Evolutionary conservation across 441 rosid species (phyloP), one percentile per base, ranked within the genome.

Genomic region (Gossypium lobatum): DNA sequence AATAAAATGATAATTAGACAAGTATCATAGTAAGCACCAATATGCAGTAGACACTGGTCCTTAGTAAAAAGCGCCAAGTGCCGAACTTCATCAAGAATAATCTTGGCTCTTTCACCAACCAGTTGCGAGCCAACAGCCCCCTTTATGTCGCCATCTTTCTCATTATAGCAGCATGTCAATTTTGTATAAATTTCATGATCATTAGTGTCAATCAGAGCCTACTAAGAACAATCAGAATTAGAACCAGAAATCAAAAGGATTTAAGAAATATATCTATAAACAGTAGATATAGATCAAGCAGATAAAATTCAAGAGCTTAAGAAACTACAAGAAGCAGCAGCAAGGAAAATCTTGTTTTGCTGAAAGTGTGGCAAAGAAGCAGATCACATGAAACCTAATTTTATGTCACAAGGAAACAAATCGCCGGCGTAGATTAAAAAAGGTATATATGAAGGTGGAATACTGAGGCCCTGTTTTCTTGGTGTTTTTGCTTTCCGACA

Each of bases 61-160:
- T 81, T 89, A 37, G 97, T 95, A 74, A 85, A 88, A 78, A 93
- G 91, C 54, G 84, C 84, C 82, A 87, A 70, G 75, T 80, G 89
- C 74, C 82, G 88, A 75, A 88, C 91, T 88, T 95, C 99, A 58
- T 92, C 93, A 54, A 93, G 93, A 73, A 93, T 89, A 77, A 95
- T 88, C 83, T 86, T 88, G 45, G 97, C 92, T 76, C 99, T 85
- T 88, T 90, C 98, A 72, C 92, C 88, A 21, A 89, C 80, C 46
- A 95, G 95, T 74, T 88, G 94, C 46, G 98, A 88, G 68, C 95
- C 97, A 82, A 93, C 91, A 70, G 82, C 88, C 74, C 99, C 98
- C 80, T 88, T 92, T 25, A 75, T 84, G 81, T 85, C 84, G 59
- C 77, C 88, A 72, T 83, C 73, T 73, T 78, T 82, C 81, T 86